Evolutionary conservation across 129 eudicot genomes (phyloP), one percentile per base, ranked within the genome.

Genomic region (Silybum marianum): DNA sequence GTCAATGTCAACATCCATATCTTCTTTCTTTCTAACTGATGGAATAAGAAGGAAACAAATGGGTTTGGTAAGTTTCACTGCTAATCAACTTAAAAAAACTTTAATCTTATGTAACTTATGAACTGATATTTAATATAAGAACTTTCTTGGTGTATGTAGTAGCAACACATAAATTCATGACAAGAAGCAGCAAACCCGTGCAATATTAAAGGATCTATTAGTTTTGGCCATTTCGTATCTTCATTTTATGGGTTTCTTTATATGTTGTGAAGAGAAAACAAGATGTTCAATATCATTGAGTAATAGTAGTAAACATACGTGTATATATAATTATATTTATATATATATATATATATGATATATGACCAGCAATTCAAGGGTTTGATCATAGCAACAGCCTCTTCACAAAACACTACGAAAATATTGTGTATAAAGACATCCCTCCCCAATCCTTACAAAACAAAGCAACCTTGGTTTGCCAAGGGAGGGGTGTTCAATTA

Each of bases 1-100:
- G 78, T 96, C 98, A 0, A 91, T 71, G 30, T 95, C 97, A 4
- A 28, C 71, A 78, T 94, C 97, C 93, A 91, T 90, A 18, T 73
- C 81, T 73, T 77, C 58, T 73, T 30, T 28, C 30, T 28, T 28
- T 82, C 58, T 81, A 79, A 69, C 86, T 78, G 60, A 63, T 71
- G 39, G 42, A 60, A 39, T 51, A 74, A 81, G 16, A 73, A 42
- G 65, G 9, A 82, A 48, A 75, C 19, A 12, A 9, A 23, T 44
- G 69, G 44, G 32, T 78, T 32, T 78, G 30, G 67, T 11, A 13
- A 48, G 32, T 25, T 32, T 21, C 58, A 34, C 3, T 36, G 32
- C n/a, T 19, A 48, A 48, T 48, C 1, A 48, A 46, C 11, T 14
- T 23, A 68, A 24, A 25, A n/a, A 68, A 25, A 69, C 73, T 25